phyloP scores from a whole-genome alignment of 2,329 filamentous ascomycete genomes.

The Aureobasidium sp. region DNA sequence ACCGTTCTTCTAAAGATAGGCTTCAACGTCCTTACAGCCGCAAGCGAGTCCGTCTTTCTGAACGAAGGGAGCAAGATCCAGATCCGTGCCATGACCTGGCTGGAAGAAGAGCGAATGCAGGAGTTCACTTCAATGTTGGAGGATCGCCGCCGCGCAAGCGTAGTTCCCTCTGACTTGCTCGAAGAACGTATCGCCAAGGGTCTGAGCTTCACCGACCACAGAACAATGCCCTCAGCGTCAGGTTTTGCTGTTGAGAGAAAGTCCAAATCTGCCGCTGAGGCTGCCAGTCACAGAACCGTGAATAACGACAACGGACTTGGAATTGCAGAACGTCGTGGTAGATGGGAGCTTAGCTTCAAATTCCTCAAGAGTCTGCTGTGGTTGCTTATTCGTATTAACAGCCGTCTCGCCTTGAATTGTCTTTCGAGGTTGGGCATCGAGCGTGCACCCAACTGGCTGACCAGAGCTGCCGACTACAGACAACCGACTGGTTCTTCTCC shows the following conservation, averaged over 20 bases:
- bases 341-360: slow-evolving; percentile 68
- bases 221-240: slow-evolving; percentile 29
- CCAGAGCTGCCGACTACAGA: slow-evolving; percentile 39
- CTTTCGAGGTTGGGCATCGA: slow-evolving; percentile 54
- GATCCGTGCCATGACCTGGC: slow-evolving; percentile 72
- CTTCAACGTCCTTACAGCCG: slow-evolving; percentile 82
- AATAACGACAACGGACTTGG: slow-evolving; percentile 58
- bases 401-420: slow-evolving; percentile 45
- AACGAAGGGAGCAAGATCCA: slow-evolving; percentile 77
- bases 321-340: slow-evolving; percentile 65
- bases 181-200: slow-evolving; percentile 31
- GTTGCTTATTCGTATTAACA: slow-evolving; percentile 52
- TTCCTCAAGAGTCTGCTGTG: slow-evolving; percentile 68
- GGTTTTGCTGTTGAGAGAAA: slow-evolving; percentile 64
- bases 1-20: slow-evolving; percentile 79
- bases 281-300: slow-evolving; percentile 18
- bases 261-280: slow-evolving; percentile 19
- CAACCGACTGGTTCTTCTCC: slow-evolving; percentile 18
- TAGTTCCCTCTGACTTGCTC: slow-evolving; percentile 35
- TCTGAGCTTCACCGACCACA: slow-evolving; percentile 25
- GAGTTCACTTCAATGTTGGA: slow-evolving; percentile 50
- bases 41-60: slow-evolving; percentile 90
- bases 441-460: slow-evolving; percentile 56
- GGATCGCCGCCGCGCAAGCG: slow-evolving; percentile 27
- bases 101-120: slow-evolving; percentile 76